Evolutionary conservation across 1,284 basidiomycete genomes (phyloP).

Genomic region (Phaffia rhodozyma): DNA sequence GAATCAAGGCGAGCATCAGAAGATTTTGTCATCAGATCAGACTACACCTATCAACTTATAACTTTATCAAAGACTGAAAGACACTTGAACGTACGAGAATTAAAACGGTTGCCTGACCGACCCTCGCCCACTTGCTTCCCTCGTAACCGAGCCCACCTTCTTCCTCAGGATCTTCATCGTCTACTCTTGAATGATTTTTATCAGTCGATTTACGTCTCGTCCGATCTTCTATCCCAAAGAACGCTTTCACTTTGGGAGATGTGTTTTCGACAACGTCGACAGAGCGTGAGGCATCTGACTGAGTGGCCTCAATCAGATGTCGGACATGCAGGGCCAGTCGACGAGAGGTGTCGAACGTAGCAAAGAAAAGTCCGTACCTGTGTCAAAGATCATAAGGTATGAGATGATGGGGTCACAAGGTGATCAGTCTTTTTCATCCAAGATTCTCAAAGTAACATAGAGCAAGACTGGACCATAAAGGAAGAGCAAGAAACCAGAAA

Average conservation of each 20-base stretch:
- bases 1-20: no score
- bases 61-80: no score
- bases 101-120: slow-evolving; percentile 6
- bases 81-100: neutral
- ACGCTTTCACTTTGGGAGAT: neutral
- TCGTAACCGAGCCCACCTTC: slow-evolving; percentile 4
- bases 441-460: neutral
- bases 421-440: neutral
- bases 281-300: neutral
- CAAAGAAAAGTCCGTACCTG: slow-evolving; percentile 17
- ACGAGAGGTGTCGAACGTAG: slow-evolving; percentile 15
- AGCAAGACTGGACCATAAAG: neutral
- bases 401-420: no score
- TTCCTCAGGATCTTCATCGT: neutral
- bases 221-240: slow-evolving; percentile 11
- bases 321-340: slow-evolving; percentile 12
- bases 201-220: no score
- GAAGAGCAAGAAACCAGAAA: neutral
- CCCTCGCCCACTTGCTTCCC: slow-evolving; percentile 7
- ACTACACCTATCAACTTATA: no score
- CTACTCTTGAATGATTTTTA: neutral
- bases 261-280: neutral
- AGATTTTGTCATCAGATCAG: no score
- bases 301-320: slow-evolving; percentile 2
- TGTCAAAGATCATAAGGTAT: neutral